Percentiles rank a stretch among this genome's conserved stretches.
Evolutionary conservation across 1,284 basidiomycete species (phyloP).

Genomic region (Trichosporon ovoides): DNA sequence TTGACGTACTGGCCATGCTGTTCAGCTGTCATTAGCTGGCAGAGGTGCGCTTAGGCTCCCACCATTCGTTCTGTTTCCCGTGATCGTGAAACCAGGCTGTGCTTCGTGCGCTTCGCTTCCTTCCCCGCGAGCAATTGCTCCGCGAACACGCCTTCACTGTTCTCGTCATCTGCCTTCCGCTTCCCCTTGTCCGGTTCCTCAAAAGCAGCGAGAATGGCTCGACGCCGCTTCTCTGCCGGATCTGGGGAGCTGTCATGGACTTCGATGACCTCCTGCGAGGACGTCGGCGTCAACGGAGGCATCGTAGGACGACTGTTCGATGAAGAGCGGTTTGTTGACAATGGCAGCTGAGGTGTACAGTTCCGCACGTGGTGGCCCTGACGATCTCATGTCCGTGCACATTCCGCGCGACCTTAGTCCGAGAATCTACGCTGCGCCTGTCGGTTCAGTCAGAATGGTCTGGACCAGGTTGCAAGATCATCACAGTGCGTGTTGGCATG

Average conservation of each 20-base stretch:
- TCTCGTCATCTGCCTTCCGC: background rate
- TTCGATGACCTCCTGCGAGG: background rate
- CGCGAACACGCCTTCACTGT: background rate
- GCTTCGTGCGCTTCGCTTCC: background rate
- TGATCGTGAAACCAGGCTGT: background rate
- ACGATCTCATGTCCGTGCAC: background rate
- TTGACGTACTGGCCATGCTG: constrained; percentile 28
- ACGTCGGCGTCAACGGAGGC: background rate
- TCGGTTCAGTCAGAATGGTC: too few species aligned
- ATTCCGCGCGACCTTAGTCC: background rate
- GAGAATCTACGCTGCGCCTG: too few species aligned
- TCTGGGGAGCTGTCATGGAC: background rate
- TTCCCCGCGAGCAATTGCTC: background rate
- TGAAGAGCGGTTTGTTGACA: background rate
- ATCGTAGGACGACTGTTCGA: background rate
- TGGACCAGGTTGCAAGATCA: background rate
- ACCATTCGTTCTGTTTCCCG: constrained; percentile 2
- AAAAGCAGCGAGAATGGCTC: background rate
- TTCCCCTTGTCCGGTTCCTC: background rate
- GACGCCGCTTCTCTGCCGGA: background rate
- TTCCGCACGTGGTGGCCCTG: constrained; percentile 1
- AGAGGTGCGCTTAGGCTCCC: background rate
- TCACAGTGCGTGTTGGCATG: constrained; percentile 3
- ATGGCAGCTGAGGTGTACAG: background rate
- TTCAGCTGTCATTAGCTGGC: constrained; percentile 25